These are phyloP conservation scores for Butyriboletus loyo DNA, from an alignment of 768 basidiomycete species.

Conservation along the genomic window DNA sequence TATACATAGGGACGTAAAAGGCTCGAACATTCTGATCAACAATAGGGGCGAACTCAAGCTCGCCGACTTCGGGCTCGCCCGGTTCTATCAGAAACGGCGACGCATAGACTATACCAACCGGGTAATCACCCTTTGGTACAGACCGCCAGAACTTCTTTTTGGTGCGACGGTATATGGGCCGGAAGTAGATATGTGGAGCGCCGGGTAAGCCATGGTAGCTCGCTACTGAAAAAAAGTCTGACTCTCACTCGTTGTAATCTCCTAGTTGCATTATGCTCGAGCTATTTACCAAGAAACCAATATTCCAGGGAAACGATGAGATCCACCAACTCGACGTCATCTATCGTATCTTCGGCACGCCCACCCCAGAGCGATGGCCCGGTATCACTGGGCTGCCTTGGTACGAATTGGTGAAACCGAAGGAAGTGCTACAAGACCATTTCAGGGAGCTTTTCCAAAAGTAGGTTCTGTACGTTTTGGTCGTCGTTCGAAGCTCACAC, in stretches of 20 bases:
- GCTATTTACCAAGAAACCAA: constrained; percentile 88
- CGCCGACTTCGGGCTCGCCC: constrained; percentile 94
- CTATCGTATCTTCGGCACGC: constrained; percentile 88
- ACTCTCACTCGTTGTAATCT: background rate
- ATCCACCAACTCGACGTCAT: constrained; percentile 95
- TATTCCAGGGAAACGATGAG: constrained; percentile 99
- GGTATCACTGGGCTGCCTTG: constrained; percentile 83
- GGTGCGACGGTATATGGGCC: constrained; percentile 96
- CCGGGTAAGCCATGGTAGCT: constrained; percentile 57
- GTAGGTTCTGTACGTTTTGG: constrained; percentile 40
- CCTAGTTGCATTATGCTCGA: constrained; percentile 97
- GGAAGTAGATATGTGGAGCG: constrained; percentile 99
- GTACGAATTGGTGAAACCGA: constrained; percentile 98
- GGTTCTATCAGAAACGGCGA: constrained; percentile 91
- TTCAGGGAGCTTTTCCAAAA: constrained; percentile 86
- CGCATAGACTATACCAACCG: constrained; percentile 97
- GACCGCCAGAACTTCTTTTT: constrained; percentile 91
- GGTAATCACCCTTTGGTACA: constrained; percentile 98
- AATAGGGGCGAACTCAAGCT: constrained; percentile 91
- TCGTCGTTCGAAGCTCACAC: background rate
- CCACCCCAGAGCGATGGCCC: constrained; percentile 79
- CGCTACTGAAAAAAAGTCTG: background rate
- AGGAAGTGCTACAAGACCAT: constrained; percentile 64
- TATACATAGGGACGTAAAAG: constrained; percentile 98
- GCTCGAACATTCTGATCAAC: constrained; percentile 95